Evolutionary conservation across 1,139 yeast genomes (phyloP).

Genomic region (Suhomyces wounanorum): DNA sequence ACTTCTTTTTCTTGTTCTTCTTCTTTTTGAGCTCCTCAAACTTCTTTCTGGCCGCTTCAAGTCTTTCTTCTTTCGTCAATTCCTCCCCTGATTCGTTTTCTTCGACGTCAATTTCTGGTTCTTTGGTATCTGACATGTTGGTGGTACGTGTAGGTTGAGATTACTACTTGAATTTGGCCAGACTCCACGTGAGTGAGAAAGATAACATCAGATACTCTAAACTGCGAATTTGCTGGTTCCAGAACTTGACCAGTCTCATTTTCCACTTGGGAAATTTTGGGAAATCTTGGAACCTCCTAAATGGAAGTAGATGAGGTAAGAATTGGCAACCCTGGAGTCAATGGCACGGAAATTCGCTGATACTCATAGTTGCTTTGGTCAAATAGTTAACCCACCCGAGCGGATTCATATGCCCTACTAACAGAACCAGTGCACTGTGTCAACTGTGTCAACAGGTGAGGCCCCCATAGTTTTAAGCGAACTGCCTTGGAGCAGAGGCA

Average conservation of each 20-base stretch:
- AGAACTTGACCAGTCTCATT: background rate
- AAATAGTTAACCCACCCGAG: no score
- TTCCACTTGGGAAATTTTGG: no score
- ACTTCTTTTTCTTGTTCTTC: constrained; percentile 42
- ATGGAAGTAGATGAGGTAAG: no score
- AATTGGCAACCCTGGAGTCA: no score
- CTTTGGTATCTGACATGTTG: constrained; percentile 10
- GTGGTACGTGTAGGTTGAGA: background rate
- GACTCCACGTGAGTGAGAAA: background rate
- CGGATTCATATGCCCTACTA: no score
- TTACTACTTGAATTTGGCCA: background rate
- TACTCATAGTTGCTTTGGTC: no score
- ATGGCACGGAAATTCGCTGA: no score
- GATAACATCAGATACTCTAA: background rate
- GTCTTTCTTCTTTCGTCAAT: constrained; percentile 52
- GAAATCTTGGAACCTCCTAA: no score
- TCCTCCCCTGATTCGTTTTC: constrained; percentile 19
- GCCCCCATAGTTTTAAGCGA: no score
- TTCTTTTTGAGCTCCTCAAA: constrained; percentile 66
- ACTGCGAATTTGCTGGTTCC: background rate
- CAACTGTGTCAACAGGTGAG: no score
- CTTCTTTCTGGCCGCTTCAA: constrained; percentile 66
- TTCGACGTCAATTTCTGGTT: constrained; percentile 9
- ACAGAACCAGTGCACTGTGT: no score
- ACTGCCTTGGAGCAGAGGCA: no score